phyloP scores from a whole-genome alignment of 441 rosid species.

The Adansonia rubrostipa region DNA sequence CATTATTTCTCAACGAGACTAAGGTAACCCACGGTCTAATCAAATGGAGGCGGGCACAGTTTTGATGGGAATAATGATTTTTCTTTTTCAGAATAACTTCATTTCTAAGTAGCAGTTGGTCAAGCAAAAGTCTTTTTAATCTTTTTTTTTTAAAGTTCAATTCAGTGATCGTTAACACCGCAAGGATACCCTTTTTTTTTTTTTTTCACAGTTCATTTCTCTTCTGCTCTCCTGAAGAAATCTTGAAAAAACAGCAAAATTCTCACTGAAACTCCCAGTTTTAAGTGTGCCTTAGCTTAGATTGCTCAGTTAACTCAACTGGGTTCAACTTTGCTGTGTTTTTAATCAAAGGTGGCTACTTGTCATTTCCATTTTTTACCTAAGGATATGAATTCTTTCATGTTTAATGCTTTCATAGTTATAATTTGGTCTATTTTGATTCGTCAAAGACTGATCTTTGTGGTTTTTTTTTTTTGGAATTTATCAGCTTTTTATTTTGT shows the following conservation, averaged over 20 bases:
- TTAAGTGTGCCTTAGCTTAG: background rate
- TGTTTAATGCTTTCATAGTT: constrained; percentile 1
- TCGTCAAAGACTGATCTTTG: background rate
- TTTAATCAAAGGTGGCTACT: constrained; percentile 15
- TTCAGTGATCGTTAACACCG: background rate
- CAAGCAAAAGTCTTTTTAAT: background rate
- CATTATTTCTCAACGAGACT: background rate
- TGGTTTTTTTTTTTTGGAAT: background rate
- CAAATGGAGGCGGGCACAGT: background rate
- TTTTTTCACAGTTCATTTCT: background rate
- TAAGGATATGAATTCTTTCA: background rate
- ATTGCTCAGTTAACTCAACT: background rate
- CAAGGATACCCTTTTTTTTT: background rate
- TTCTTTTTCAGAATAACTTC: background rate
- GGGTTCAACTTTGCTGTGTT: constrained; percentile 1
- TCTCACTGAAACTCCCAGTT: background rate
- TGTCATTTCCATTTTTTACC: background rate
- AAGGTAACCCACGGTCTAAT: background rate
- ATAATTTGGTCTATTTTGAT: background rate
- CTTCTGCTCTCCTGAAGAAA: background rate
- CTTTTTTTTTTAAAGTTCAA: background rate
- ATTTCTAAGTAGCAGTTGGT: background rate
- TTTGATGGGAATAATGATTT: background rate
- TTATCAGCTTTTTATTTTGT: background rate
- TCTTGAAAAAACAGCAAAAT: background rate